Percentiles rank a stretch among this genome's conserved stretches.
Evolutionary conservation across 192 early-diverging fungal genomes (phyloP).

Genomic region (Coemansia sp.): DNA sequence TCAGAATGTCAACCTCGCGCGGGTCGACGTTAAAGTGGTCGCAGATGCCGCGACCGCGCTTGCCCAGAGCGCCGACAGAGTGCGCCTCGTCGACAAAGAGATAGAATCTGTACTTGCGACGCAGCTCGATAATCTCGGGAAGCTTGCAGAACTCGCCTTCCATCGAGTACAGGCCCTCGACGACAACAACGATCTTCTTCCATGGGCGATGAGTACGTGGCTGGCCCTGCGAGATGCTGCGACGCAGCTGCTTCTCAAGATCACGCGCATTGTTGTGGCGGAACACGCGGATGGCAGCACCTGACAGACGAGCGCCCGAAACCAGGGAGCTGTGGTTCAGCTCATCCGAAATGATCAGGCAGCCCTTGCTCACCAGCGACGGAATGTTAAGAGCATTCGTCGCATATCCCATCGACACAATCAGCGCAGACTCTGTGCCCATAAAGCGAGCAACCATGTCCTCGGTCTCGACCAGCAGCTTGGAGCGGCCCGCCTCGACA

Average conservation of each 20-base stretch:
- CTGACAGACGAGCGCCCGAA: slow-evolving; percentile 89
- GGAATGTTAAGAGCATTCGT: slow-evolving; percentile 95
- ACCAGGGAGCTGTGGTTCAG: slow-evolving; percentile 94
- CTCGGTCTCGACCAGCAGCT: slow-evolving; percentile 78
- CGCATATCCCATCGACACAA: slow-evolving; percentile 95
- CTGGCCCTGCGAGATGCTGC: slow-evolving; percentile 92
- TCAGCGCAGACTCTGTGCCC: slow-evolving; percentile 80
- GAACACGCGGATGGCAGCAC: slow-evolving; percentile 88
- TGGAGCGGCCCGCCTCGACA: slow-evolving; percentile 68
- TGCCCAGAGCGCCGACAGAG: slow-evolving; percentile 91
- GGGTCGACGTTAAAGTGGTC: slow-evolving; percentile 94
- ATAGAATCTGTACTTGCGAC: slow-evolving; percentile 92
- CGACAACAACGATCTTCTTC: slow-evolving; percentile 97
- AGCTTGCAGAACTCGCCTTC: slow-evolving; percentile 90
- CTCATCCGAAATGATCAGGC: slow-evolving; percentile 92
- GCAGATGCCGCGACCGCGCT: slow-evolving; percentile 91
- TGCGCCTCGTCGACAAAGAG: slow-evolving; percentile 98
- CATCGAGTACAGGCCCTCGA: slow-evolving; percentile 98
- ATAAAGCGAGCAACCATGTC: slow-evolving; percentile 85
- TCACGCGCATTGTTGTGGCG: slow-evolving; percentile 87
- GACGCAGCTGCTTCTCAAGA: slow-evolving; percentile 77
- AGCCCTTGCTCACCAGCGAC: slow-evolving; percentile 78
- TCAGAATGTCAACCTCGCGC: slow-evolving; percentile 84
- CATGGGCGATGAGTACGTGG: slow-evolving; percentile 96
- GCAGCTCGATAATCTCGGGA: slow-evolving; percentile 84